Conservation (phyloP, 2,329 filamentous ascomycete species). For the Bretziella fagacearum region DNA sequence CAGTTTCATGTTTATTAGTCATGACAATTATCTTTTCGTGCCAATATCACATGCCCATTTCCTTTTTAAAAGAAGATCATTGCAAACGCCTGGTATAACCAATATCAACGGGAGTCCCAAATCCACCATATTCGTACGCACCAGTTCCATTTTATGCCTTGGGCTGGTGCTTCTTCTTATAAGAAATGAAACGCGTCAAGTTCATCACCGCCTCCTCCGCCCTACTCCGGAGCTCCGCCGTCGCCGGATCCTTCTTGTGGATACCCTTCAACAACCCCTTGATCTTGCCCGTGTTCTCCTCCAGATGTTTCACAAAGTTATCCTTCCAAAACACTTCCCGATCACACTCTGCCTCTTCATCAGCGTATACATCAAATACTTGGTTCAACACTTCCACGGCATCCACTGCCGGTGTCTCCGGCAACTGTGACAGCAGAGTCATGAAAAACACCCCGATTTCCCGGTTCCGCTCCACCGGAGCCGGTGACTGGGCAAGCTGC, state of each 20-base stretch:
- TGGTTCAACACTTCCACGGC: conserved; percentile 48
- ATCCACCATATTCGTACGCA: background rate
- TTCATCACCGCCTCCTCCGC: conserved; percentile 47
- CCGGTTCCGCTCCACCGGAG: conserved; percentile 37
- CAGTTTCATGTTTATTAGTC: background rate
- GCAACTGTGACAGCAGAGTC: conserved; percentile 33
- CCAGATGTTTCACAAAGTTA: conserved; percentile 40
- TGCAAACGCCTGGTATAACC: background rate
- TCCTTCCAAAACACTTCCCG: conserved; percentile 47
- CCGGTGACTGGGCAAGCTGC: conserved; percentile 40
- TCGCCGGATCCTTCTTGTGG: conserved; percentile 35
- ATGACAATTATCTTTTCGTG: background rate
- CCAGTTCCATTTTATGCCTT: conserved; percentile 14
- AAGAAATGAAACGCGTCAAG: conserved; percentile 42
- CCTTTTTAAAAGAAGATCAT: conserved; percentile 1
- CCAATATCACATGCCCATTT: background rate
- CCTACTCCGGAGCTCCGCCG: conserved; percentile 37
- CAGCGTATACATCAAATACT: conserved; percentile 49
- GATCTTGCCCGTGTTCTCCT: conserved; percentile 35
- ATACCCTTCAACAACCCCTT: conserved; percentile 41
- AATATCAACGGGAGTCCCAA: background rate
- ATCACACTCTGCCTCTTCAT: conserved; percentile 42
- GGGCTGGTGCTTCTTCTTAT: conserved; percentile 44
- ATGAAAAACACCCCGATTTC: conserved; percentile 48
- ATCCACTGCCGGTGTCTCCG: conserved; percentile 38